These are phyloP conservation scores for Hortaea werneckii DNA, from an alignment of 2,329 filamentous ascomycete genomes.

Conservation along the genomic window DNA sequence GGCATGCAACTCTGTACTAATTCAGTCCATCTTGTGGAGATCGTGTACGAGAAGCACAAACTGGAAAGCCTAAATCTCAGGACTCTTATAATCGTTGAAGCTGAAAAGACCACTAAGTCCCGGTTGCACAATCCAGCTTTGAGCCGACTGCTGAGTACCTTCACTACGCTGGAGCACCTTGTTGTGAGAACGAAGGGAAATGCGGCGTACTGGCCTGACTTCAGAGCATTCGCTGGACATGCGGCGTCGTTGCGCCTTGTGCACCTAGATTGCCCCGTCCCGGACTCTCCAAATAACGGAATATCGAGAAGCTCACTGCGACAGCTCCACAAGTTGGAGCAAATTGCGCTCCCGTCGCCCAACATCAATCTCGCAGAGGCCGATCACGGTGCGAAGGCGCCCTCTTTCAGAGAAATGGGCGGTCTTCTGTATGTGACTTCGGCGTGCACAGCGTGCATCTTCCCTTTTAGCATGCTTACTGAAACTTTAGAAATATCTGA, in stretches of 20 bases:
- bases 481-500: too few relatives aligned
- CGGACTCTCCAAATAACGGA: too few relatives aligned
- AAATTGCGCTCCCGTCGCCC: too few relatives aligned
- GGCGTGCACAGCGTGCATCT: too few relatives aligned
- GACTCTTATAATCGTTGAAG: background rate
- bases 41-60: background rate
- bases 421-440: too few relatives aligned
- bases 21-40: background rate
- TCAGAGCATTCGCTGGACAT: background rate
- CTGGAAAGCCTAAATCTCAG: background rate
- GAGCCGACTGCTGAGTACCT: background rate
- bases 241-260: background rate
- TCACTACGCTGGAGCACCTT: background rate
- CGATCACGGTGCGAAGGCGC: too few relatives aligned
- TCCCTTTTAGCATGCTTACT: too few relatives aligned
- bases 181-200: background rate
- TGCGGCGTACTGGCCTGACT: background rate
- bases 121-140: background rate
- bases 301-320: too few relatives aligned
- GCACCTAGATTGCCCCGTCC: background rate
- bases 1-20: background rate
- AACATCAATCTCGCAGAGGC: too few relatives aligned
- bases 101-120: too few relatives aligned
- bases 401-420: too few relatives aligned
- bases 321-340: too few relatives aligned